These are phyloP conservation scores for Melianthus villosus DNA, from an alignment of 441 rosid species.

Conservation along the genomic window DNA sequence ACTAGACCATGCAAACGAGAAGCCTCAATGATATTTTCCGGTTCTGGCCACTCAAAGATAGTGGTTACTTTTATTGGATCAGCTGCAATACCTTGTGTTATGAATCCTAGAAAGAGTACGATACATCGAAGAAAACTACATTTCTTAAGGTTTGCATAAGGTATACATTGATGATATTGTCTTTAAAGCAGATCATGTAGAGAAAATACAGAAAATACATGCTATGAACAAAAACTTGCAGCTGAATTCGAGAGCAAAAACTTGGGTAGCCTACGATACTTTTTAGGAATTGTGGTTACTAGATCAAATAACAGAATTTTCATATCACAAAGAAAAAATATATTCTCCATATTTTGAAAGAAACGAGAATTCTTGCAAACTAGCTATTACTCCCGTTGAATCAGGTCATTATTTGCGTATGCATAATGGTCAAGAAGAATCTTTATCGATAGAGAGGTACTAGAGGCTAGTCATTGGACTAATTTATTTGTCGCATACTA, in stretches of 20 bases:
- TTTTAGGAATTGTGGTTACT: not conserved
- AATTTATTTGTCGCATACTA: constrained; percentile 4
- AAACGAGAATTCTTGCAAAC: not conserved
- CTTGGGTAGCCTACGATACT: not conserved
- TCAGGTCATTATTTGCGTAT: not conserved
- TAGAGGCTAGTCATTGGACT: not conserved
- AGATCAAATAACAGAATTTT: not conserved
- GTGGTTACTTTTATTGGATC: too few relatives aligned
- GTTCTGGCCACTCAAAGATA: too few relatives aligned
- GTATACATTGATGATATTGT: constrained; percentile 2
- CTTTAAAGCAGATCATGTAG: not conserved
- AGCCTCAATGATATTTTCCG: too few relatives aligned
- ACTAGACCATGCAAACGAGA: too few relatives aligned
- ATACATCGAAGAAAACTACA: too few relatives aligned
- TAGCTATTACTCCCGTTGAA: not conserved
- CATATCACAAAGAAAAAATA: constrained; percentile 2
- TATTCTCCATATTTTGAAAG: not conserved
- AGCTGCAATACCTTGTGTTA: too few relatives aligned
- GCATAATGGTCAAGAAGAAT: too few relatives aligned
- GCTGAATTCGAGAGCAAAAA: constrained; percentile 2
- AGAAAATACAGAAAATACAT: not conserved
- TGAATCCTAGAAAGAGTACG: too few relatives aligned
- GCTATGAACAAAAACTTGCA: not conserved
- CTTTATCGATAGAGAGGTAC: not conserved
- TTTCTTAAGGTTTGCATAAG: too few relatives aligned